Evolutionary conservation across 805 yeast species (phyloP), one percentile per base, ranked within the genome.

Genomic region (Cyberlindnera mrakii): DNA sequence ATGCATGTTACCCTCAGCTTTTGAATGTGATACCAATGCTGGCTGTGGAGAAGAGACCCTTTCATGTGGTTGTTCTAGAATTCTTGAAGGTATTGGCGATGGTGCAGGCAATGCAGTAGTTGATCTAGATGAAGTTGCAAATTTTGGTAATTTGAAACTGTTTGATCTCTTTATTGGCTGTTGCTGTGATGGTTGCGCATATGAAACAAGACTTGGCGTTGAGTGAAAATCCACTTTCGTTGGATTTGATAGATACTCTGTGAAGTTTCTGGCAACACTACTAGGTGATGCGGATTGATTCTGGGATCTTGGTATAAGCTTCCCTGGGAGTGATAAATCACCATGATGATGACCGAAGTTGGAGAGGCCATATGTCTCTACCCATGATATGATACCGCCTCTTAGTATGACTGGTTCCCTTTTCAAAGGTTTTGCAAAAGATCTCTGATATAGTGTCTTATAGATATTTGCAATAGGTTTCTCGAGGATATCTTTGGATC

Each of bases 371-470:
- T 41, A 41, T 3, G 40, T 41, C 13, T 50, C 54, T 9, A 53
- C 53, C 68, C 85, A 72, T 1, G 70, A 62, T 2, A 52, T 50
- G 44, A 79, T 72, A 0, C 93, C 95, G 23, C 84, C 86, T 8
- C 66, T 64, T 4, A 79, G 58, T 13, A 77, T 48, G 6, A 75
- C 64, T 13, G 73, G 79, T 43, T 50, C 57, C 48, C 70, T 66
- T 60, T 63, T 66, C 45, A 60, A 53, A 16, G 63, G 65, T 51
- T 55, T 59, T 49, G 63, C 57, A 16, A 65, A 51, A 16, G 74
- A 60, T 53, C 66, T 58, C 20, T 61, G 55, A 41, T 60, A 66
- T 20, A 80, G 48, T 48, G 44, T 33, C 51, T 55, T 18, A 32
- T 48, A 51, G 20, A 57, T 17, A 16, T 44, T 45, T 5, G 41